A percentile compares a stretch with the other conserved stretches of the same genome.
Conservation (phyloP, 257 asterid species). For the Datura wrightii region DNA sequence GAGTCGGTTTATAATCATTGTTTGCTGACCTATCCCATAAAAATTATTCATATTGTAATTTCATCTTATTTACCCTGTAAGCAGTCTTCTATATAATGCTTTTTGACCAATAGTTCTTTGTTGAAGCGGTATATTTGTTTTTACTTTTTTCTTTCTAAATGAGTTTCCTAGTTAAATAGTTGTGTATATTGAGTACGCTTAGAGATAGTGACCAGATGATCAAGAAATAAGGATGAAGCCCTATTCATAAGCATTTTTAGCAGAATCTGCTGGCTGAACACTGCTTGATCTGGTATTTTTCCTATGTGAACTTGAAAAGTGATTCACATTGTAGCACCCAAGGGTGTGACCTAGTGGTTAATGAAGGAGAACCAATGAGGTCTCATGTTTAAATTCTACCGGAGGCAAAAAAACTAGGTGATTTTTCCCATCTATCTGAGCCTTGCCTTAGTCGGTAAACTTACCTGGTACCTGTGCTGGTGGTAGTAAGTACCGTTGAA, state of each 20-base stretch:
- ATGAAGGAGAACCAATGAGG: no score
- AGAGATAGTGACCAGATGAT: neutral
- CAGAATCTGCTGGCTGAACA: slow-evolving; percentile 6
- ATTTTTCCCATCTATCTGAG: neutral
- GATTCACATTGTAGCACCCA: neutral
- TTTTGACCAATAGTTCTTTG: neutral
- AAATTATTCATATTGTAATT: neutral
- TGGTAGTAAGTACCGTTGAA: neutral
- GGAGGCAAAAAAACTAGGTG: no score
- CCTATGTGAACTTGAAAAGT: neutral
- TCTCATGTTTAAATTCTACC: no score
- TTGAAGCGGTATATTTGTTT: neutral
- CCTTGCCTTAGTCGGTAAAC: neutral
- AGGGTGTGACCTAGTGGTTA: neutral
- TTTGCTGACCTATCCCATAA: neutral
- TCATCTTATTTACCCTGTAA: neutral
- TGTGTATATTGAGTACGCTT: neutral
- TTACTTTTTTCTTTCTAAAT: neutral
- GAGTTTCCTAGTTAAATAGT: neutral
- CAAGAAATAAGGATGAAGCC: neutral
- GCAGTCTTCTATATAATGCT: neutral
- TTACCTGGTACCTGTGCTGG: neutral
- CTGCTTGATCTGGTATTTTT: neutral
- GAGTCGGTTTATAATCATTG: neutral
- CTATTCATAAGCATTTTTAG: neutral